Conservation (phyloP, 1,284 basidiomycete species). For the Leucoagaricus sp. region DNA sequence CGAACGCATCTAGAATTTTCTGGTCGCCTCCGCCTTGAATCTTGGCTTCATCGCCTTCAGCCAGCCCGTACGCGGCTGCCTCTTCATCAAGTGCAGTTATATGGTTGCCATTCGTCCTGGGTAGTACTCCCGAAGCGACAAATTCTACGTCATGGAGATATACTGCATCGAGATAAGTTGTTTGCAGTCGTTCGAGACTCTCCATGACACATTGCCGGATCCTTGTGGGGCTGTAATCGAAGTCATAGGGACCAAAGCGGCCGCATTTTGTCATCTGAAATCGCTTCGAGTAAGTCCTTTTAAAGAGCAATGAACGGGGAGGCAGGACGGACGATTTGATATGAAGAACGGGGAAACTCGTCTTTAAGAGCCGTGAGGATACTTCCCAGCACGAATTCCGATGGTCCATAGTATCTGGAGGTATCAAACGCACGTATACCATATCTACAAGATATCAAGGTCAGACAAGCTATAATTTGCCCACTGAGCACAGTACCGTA, state of each 20-base stretch:
- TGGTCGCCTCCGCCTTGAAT: constrained; percentile 81
- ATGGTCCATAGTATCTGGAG: constrained; percentile 85
- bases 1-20: constrained; percentile 73
- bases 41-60: constrained; percentile 55
- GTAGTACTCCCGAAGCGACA: constrained; percentile 60
- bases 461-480: not conserved
- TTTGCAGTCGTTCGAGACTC: constrained; percentile 76
- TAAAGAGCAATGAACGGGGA: not conserved
- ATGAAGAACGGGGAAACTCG: constrained; percentile 81
- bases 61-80: constrained; percentile 61
- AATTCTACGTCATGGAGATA: constrained; percentile 96
- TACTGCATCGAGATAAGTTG: constrained; percentile 82
- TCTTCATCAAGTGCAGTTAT: constrained; percentile 53
- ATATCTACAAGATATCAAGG: constrained; percentile 53
- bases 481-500: constrained; percentile 50
- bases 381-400: constrained; percentile 87
- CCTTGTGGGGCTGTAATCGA: constrained; percentile 79
- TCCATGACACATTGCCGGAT: constrained; percentile 73
- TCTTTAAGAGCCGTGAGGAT: constrained; percentile 61
- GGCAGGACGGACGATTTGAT: constrained; percentile 60
- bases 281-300: not conserved
- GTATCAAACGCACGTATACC: constrained; percentile 94
- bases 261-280: constrained; percentile 93
- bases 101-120: constrained; percentile 56
- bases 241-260: constrained; percentile 74